Evolutionary conservation across 257 asterid species (phyloP).

Genomic region (Coffea canephora): DNA sequence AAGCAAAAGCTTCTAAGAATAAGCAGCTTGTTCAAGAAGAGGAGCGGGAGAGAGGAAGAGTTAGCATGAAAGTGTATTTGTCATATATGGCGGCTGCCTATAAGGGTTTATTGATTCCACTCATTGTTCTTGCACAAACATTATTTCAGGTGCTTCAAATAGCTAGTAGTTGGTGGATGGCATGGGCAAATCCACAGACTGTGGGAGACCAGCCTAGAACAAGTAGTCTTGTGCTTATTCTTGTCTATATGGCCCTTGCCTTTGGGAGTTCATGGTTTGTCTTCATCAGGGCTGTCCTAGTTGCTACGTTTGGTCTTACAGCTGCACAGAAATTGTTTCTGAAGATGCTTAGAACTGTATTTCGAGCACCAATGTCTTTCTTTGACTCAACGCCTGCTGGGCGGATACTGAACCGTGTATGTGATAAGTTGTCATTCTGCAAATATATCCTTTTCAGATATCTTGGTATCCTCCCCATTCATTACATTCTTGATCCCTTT

Average conservation of each 20-base stretch:
- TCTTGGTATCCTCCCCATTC: slow-evolving; percentile 9
- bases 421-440: slow-evolving; percentile 18
- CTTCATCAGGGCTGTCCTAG: slow-evolving; percentile 86
- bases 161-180: slow-evolving; percentile 99
- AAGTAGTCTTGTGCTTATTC: slow-evolving; percentile 69
- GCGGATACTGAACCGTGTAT: slow-evolving; percentile 89
- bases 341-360: slow-evolving; percentile 73
- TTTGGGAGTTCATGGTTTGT: slow-evolving; percentile 96
- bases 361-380: slow-evolving; percentile 94
- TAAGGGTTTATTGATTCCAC: slow-evolving; percentile 84
- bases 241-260: slow-evolving; percentile 93
- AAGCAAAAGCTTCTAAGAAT: slow-evolving; percentile 73
- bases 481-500: slow-evolving; percentile 6
- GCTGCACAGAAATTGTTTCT: slow-evolving; percentile 88
- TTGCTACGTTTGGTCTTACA: slow-evolving; percentile 95
- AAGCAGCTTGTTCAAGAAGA: slow-evolving; percentile 99
- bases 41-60: slow-evolving; percentile 92
- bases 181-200: slow-evolving; percentile 99
- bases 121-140: slow-evolving; percentile 81
- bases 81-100: slow-evolving; percentile 98
- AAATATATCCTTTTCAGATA: slow-evolving; percentile 2
- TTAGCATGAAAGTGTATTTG: slow-evolving; percentile 92
- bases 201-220: slow-evolving; percentile 72
- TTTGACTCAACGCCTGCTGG: slow-evolving; percentile 98
- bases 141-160: slow-evolving; percentile 95